phyloP scores from a whole-genome alignment of 805 yeast genomes.

The Lachancea cidri region DNA sequence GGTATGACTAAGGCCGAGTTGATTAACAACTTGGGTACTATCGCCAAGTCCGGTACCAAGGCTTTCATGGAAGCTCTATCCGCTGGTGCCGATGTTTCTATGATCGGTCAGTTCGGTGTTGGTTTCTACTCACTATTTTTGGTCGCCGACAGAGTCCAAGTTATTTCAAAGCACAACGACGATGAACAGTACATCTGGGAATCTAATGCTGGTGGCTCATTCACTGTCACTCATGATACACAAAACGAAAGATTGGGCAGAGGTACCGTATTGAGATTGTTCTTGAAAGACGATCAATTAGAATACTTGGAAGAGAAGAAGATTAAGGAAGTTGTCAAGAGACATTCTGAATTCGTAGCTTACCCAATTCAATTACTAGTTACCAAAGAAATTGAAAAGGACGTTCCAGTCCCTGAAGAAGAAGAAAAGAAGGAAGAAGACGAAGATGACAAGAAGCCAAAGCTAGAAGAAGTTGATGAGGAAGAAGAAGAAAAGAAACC shows the following conservation, averaged over 20 bases:
- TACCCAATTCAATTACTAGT: slow-evolving; percentile 98
- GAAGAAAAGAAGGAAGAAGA: slow-evolving; percentile 43
- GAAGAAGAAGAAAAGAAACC: slow-evolving; percentile 62
- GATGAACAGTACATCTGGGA: slow-evolving; percentile 99
- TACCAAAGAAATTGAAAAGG: slow-evolving; percentile 98
- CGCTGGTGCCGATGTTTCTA: slow-evolving; percentile 99
- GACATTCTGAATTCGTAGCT: slow-evolving; percentile 98
- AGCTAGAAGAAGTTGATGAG: slow-evolving; percentile 72
- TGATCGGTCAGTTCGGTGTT: slow-evolving; percentile 99
- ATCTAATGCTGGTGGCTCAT: slow-evolving; percentile 99
- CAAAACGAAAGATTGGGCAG: slow-evolving; percentile 81
- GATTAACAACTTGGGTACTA: slow-evolving; percentile 98
- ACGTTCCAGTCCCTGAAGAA: slow-evolving; percentile 79
- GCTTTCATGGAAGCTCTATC: slow-evolving; percentile 99
- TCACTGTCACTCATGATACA: slow-evolving; percentile 90
- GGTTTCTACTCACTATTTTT: slow-evolving; percentile 99
- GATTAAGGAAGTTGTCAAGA: slow-evolving; percentile 98
- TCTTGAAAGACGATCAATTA: slow-evolving; percentile 97
- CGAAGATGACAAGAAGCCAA: slow-evolving; percentile 61
- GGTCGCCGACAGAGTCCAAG: slow-evolving; percentile 99
- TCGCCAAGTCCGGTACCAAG: slow-evolving; percentile 99
- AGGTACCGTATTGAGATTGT: slow-evolving; percentile 93
- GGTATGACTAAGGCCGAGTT: slow-evolving; percentile 99
- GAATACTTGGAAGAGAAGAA: slow-evolving; percentile 99
- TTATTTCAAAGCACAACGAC: slow-evolving; percentile 95